Base-by-base conservation (phyloP, 768 basidiomycete species). In the Aureoboletus auriporus region DNA sequence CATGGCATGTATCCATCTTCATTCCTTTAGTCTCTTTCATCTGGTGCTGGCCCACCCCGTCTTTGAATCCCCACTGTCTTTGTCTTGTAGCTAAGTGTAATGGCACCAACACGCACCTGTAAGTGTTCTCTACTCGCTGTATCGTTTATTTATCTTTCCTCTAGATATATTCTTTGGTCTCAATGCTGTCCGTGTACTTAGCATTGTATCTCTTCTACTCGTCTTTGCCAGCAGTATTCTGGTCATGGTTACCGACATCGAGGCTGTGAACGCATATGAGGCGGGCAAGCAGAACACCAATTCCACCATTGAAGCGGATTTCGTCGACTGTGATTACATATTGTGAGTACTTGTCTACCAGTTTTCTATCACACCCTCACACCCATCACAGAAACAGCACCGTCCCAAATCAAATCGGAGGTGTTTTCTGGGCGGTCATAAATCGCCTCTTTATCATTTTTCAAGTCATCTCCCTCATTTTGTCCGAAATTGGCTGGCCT, bases 391-490 rank as follows among this genome's bases (percentile, higher is more conserved):
- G 80, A 49, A 59, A 66, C 41, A 89, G 84, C 66, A 90, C 90
- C 3, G 90, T 96, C 5, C 93, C 93, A 5, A 90, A 91, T 67
- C 92, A 95, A 65, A 79, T 89, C 28, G 93, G 89, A 16, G 93
- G 93, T 26, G 79, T 81, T 8, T 95, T 96, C 70, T 96, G 92
- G 89, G 88, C 89, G 5, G 83, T 95, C 52, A 72, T 94, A 53
- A 90, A 91, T 68, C 77, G 89, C 51, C 76, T 95, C 47, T 79
- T 95, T 66, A 90, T 95, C 66, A 80, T 93, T 52, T 83, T 88
- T 67, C 88, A 93, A 72, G 79, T 85, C 51, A 65, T 93, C 59
- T 74, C 91, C 29, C 82, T 95, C 60, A 68, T 93, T 52, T 50
- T 93, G 49, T 87, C 92, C 47, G 93, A 96, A 68, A 53, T 93